Evolutionary conservation across 2,329 filamentous ascomycete species (phyloP).

Genomic region (Talaromyces sp.): DNA sequence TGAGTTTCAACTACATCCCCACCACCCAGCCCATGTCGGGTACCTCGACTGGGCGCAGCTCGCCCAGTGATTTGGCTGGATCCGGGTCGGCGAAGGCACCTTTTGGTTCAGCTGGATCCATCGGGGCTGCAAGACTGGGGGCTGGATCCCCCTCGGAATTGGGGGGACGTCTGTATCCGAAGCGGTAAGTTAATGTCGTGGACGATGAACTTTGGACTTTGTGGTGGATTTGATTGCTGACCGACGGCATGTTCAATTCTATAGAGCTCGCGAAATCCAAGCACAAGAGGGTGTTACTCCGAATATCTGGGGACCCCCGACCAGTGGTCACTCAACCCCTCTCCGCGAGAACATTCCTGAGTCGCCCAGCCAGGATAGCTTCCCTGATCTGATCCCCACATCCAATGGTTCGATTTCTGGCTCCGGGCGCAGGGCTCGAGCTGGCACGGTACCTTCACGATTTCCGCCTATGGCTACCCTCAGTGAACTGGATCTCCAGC

Average conservation of each 20-base stretch:
- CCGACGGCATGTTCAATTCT: conserved; percentile 8
- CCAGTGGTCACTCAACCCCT: conserved; percentile 93
- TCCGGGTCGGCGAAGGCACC: conserved; percentile 69
- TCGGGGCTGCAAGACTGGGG: conserved; percentile 69
- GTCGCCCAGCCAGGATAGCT: conserved; percentile 87
- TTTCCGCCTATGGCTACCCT: conserved; percentile 77
- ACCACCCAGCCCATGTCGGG: conserved; percentile 71
- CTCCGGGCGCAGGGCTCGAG: conserved; percentile 77
- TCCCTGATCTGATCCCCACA: conserved; percentile 82
- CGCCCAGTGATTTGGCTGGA: conserved; percentile 73
- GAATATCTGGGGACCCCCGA: conserved; percentile 89
- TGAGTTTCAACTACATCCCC: conserved; percentile 80
- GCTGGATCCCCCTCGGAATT: conserved; percentile 95
- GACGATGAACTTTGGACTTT: neutral
- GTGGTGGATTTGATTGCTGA: neutral
- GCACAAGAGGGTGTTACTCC: conserved; percentile 85
- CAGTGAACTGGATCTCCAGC: conserved; percentile 59
- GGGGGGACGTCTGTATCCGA: conserved; percentile 79
- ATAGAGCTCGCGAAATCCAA: conserved; percentile 91
- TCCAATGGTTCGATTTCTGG: conserved; percentile 66
- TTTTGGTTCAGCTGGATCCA: conserved; percentile 64
- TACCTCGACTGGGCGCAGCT: conserved; percentile 78
- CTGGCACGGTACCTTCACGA: conserved; percentile 92
- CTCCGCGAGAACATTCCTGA: conserved; percentile 97
- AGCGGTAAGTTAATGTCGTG: conserved; percentile 67